phyloP scores from a whole-genome alignment of 2,329 filamentous ascomycete genomes.

The Sodiomyces alkalinus region DNA sequence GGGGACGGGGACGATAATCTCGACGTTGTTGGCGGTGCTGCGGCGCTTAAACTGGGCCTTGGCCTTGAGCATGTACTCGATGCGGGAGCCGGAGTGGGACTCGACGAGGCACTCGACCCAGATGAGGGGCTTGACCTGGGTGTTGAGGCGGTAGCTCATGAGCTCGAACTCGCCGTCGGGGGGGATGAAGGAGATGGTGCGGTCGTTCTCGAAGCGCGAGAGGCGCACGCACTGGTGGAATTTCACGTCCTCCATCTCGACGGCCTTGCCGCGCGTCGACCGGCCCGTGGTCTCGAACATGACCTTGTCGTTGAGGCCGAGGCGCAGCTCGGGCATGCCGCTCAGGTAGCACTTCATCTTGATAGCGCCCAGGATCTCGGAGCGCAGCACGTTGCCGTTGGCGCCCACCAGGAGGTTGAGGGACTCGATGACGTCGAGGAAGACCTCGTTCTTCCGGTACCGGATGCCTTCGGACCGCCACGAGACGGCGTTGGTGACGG shows the following conservation, averaged over 20 bases:
- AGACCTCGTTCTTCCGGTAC: slow-evolving; percentile 98
- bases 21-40: slow-evolving; percentile 96
- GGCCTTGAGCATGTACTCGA: slow-evolving; percentile 99
- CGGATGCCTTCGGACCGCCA: slow-evolving; percentile 97
- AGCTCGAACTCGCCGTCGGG: slow-evolving; percentile 98
- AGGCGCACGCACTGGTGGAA: slow-evolving; percentile 97
- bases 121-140: slow-evolving; percentile 93
- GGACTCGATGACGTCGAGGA: slow-evolving; percentile 92
- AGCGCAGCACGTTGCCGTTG: slow-evolving; percentile 87
- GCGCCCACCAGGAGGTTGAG: slow-evolving; percentile 90
- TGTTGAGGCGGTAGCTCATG: slow-evolving; percentile 98
- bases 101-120: slow-evolving; percentile 98
- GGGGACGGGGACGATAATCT: slow-evolving; percentile 92
- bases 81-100: slow-evolving; percentile 83
- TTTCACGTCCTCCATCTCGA: slow-evolving; percentile 99
- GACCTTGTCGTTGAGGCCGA: slow-evolving; percentile 95
- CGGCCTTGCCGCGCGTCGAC: slow-evolving; percentile 86
- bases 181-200: slow-evolving; percentile 97
- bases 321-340: slow-evolving; percentile 88
- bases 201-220: slow-evolving; percentile 93
- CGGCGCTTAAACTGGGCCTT: slow-evolving; percentile 96
- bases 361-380: slow-evolving; percentile 89
- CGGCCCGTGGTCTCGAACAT: slow-evolving; percentile 98
- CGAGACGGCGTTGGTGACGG: slow-evolving; percentile 93
- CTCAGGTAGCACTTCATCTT: slow-evolving; percentile 99